Percentiles rank a stretch among this genome's conserved stretches.
Evolutionary conservation across 1,139 yeast species (phyloP).

Genomic region (Candida albicans): DNA sequence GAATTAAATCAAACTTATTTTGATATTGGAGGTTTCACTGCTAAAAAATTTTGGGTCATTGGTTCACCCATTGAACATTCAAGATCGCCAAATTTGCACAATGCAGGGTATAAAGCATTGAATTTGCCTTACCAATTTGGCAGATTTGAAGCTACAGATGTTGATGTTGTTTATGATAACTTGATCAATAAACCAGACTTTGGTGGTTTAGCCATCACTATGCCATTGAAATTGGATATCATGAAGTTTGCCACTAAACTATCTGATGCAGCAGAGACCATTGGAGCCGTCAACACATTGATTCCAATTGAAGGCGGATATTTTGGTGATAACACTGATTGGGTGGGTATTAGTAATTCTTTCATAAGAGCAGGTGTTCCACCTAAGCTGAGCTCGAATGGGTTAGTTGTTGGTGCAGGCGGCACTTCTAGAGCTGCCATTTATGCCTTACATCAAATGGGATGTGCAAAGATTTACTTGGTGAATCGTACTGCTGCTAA

Average conservation of each 20-base stretch:
- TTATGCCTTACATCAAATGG: constrained; percentile 78
- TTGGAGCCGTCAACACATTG: constrained; percentile 95
- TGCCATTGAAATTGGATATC: constrained; percentile 83
- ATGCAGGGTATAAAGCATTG: constrained; percentile 66
- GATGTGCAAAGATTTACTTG: constrained; percentile 75
- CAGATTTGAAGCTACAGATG: constrained; percentile 67
- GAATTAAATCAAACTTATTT: constrained; percentile 61
- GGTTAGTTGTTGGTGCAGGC: constrained; percentile 91
- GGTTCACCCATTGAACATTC: constrained; percentile 88
- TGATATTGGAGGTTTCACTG: constrained; percentile 60
- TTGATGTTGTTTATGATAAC: constrained; percentile 47
- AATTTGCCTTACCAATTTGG: constrained; percentile 79
- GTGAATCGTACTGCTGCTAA: constrained; percentile 78
- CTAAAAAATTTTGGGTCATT: constrained; percentile 68
- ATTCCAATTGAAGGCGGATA: constrained; percentile 55
- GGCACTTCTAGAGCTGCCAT: constrained; percentile 97
- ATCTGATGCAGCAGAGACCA: constrained; percentile 68
- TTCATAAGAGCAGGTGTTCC: constrained; percentile 59
- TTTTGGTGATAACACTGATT: constrained; percentile 91
- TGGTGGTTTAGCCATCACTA: constrained; percentile 92
- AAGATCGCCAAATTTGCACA: constrained; percentile 83
- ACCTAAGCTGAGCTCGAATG: constrained; percentile 39
- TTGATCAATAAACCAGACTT: constrained; percentile 52
- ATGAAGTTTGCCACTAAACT: constrained; percentile 63
- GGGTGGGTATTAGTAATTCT: constrained; percentile 83